Evolutionary conservation across 2,329 filamentous ascomycete species (phyloP).

Genomic region (Fusarium verticillioides): DNA sequence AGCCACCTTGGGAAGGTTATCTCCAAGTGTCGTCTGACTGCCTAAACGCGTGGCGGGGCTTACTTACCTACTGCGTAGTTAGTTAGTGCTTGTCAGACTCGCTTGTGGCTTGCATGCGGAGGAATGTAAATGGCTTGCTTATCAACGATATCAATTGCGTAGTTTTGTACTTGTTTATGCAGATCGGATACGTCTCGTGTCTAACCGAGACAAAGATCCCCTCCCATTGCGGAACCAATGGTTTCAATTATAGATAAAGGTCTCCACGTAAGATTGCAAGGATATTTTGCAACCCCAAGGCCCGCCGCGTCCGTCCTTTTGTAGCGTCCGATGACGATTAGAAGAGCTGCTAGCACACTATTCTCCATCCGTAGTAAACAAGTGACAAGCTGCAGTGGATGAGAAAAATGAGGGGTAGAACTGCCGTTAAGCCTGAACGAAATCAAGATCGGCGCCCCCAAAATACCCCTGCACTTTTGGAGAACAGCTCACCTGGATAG

Average conservation of each 20-base stretch:
- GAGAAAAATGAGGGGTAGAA: neutral
- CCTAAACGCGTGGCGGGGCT: neutral
- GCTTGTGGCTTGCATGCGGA: neutral
- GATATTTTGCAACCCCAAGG: neutral
- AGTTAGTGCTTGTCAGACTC: neutral
- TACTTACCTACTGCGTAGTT: neutral
- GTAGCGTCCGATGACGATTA: constrained; percentile 4
- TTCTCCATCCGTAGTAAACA: no score
- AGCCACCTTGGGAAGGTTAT: neutral
- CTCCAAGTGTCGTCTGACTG: neutral
- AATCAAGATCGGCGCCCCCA: neutral
- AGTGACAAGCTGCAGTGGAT: neutral
- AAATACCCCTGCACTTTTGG: neutral
- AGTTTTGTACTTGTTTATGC: neutral
- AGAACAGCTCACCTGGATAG: neutral
- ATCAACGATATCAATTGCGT: neutral
- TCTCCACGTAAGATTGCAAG: constrained; percentile 1
- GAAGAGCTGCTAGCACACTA: neutral
- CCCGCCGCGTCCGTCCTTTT: neutral
- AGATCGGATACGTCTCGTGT: neutral
- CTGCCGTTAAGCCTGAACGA: neutral
- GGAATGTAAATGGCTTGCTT: neutral
- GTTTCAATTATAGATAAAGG: neutral
- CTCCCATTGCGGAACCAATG: neutral
- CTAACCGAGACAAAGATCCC: neutral